A percentile compares a stretch with the other conserved stretches of the same genome.
These are phyloP conservation scores for Nigrospora oryzae DNA, from an alignment of 2,329 filamentous ascomycete genomes.

Conservation along the genomic window DNA sequence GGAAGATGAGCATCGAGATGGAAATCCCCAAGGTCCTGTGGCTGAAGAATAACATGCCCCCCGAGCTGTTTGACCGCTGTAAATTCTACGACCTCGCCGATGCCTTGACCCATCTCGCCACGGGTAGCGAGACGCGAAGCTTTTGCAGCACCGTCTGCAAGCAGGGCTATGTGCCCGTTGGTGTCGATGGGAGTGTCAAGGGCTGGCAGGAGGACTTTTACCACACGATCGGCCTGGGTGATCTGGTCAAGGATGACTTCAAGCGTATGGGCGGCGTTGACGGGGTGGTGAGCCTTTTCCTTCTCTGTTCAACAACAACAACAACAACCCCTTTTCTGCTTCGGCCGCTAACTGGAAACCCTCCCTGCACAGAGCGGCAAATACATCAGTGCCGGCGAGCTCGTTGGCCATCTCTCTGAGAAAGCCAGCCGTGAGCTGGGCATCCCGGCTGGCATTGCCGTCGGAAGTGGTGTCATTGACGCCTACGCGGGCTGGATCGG, in stretches of 20 bases:
- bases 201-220: constrained; percentile 98
- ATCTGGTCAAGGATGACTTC: constrained; percentile 79
- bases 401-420: constrained; percentile 77
- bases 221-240: constrained; percentile 73
- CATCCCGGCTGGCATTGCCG: constrained; percentile 76
- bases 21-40: constrained; percentile 97
- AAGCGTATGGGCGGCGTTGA: constrained; percentile 91
- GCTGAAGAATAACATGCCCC: constrained; percentile 97
- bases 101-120: constrained; percentile 88
- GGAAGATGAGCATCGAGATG: constrained; percentile 99
- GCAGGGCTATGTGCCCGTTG: constrained; percentile 93
- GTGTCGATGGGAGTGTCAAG: constrained; percentile 93
- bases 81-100: constrained; percentile 96
- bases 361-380: constrained; percentile 63
- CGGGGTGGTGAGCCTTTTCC: constrained; percentile 70
- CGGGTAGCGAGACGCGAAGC: constrained; percentile 82
- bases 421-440: constrained; percentile 78
- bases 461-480: constrained; percentile 95
- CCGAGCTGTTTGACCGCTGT: constrained; percentile 81
- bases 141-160: constrained; percentile 97
- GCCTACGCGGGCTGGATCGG: constrained; percentile 98
- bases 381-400: constrained; percentile 85
- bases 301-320: constrained; percentile 6
- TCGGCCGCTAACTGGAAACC: constrained; percentile 2
- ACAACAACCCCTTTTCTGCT: constrained; percentile 1